A percentile compares a stretch with the other conserved stretches of the same genome.
These are phyloP conservation scores for Thalassiosira allenii DNA, from an alignment of 352 stramenopile species.

Conservation along the genomic window DNA sequence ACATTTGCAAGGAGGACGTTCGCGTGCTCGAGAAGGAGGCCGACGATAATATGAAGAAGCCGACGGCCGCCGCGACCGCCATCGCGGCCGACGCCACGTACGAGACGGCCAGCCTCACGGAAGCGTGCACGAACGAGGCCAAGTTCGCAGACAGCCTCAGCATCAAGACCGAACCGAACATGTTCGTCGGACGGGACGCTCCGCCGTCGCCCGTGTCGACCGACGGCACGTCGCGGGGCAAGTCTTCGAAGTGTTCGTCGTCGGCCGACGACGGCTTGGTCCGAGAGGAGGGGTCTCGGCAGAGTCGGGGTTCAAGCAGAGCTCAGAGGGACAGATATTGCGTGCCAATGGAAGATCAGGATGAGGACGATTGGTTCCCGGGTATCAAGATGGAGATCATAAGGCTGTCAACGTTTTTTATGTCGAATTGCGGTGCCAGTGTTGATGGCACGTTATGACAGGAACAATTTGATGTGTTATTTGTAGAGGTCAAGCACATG, in stretches of 20 bases:
- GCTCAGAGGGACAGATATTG: slow-evolving; percentile 8
- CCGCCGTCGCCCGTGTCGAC: slow-evolving; percentile 4
- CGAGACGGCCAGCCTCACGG: too few species aligned
- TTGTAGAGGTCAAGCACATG: background rate
- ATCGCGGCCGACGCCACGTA: too few species aligned
- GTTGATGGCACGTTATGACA: slow-evolving; percentile 4
- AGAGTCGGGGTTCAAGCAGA: background rate
- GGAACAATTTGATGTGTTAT: background rate
- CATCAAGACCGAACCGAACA: background rate
- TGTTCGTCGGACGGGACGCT: background rate
- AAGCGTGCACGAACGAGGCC: too few species aligned
- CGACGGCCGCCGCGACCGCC: too few species aligned
- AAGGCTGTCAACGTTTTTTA: slow-evolving; percentile 30
- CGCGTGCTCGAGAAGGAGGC: background rate
- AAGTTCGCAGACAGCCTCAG: too few species aligned
- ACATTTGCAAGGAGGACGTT: slow-evolving; percentile 24
- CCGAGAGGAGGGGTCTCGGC: background rate
- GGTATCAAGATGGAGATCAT: slow-evolving; percentile 23
- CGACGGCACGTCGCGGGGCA: slow-evolving; percentile 15
- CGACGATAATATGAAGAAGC: background rate
- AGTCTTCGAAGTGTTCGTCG: background rate
- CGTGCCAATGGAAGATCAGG: slow-evolving; percentile 2
- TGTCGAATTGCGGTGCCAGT: slow-evolving; percentile 8
- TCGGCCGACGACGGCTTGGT: too few species aligned
- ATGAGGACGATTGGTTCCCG: slow-evolving; percentile 30